These are phyloP conservation scores for Cruciata laevipes DNA, from an alignment of 257 asterid species.

Conservation along the genomic window DNA sequence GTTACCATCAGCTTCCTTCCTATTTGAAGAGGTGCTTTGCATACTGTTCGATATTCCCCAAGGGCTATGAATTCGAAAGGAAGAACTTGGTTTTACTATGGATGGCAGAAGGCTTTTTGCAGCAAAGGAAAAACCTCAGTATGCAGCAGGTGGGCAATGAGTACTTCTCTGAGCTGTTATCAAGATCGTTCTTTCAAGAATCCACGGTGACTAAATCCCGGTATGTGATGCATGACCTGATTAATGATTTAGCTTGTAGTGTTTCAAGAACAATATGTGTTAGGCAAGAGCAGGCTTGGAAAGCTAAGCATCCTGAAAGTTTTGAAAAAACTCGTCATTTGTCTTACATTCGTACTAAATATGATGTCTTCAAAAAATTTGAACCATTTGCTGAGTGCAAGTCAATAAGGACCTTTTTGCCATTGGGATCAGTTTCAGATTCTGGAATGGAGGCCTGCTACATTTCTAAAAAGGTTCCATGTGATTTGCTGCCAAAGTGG, in stretches of 20 bases:
- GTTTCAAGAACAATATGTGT: constrained; percentile 34
- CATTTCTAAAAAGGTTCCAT: constrained; percentile 31
- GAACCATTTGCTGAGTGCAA: constrained; percentile 30
- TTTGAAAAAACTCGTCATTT: constrained; percentile 34
- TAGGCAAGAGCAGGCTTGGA: constrained; percentile 34
- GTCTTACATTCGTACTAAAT: constrained; percentile 40
- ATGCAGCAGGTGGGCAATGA: constrained; percentile 36
- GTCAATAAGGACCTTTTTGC: constrained; percentile 36
- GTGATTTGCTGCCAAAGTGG: constrained; percentile 31
- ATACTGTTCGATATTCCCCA: constrained; percentile 49
- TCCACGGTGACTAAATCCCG: constrained; percentile 22
- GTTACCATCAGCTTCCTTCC: constrained; percentile 43
- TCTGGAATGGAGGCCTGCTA: constrained; percentile 31
- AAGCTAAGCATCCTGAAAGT: constrained; percentile 12
- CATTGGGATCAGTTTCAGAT: constrained; percentile 29
- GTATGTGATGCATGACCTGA: constrained; percentile 40
- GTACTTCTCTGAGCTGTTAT: constrained; percentile 34
- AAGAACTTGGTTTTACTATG: constrained; percentile 34
- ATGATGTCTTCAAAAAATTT: constrained; percentile 43
- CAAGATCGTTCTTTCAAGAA: constrained; percentile 41
- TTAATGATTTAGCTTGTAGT: constrained; percentile 39
- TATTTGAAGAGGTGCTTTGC: constrained; percentile 40
- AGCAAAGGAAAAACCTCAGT: constrained; percentile 16
- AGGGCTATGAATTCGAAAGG: constrained; percentile 41
- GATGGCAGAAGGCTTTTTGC: constrained; percentile 56